These are phyloP conservation scores for Physcomitrium patens DNA, from an alignment of 225 moss, liverwort and hornwort genomes.

Conservation along the genomic window DNA sequence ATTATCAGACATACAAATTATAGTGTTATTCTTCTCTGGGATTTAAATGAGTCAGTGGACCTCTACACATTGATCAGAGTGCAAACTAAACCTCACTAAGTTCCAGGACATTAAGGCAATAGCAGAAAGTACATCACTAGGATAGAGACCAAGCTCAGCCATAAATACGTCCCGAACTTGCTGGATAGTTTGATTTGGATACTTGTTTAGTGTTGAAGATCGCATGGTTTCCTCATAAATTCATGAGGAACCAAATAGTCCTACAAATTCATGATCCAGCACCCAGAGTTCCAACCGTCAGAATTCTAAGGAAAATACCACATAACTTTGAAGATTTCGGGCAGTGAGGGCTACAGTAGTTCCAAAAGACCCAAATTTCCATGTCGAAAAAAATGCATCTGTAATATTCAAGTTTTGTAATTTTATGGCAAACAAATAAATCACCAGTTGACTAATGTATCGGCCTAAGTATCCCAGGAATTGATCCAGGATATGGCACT, in stretches of 20 bases:
- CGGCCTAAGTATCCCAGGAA: slow-evolving; percentile 30
- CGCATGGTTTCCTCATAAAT: slow-evolving; percentile 72
- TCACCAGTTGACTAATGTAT: slow-evolving; percentile 73
- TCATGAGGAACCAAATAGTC: slow-evolving; percentile 76
- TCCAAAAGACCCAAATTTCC: neutral
- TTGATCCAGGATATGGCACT: slow-evolving; percentile 20
- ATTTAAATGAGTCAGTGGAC: neutral
- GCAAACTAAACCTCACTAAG: neutral
- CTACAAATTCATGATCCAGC: slow-evolving; percentile 26
- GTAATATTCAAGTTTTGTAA: neutral
- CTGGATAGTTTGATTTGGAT: slow-evolving; percentile 67
- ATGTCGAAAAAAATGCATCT: neutral
- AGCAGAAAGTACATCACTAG: slow-evolving; percentile 43
- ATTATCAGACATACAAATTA: neutral
- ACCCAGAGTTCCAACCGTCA: neutral
- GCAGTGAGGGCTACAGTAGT: neutral
- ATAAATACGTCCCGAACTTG: slow-evolving; percentile 77
- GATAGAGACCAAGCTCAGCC: slow-evolving; percentile 67
- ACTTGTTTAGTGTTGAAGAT: slow-evolving; percentile 67
- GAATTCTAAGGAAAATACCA: neutral
- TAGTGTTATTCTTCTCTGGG: neutral
- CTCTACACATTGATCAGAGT: neutral
- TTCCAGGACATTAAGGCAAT: neutral
- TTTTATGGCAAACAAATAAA: neutral
- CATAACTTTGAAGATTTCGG: neutral